A percentile compares a stretch with the other conserved stretches of the same genome.
Evolutionary conservation across 257 asterid genomes (phyloP).

Genomic region (Pogostemon cablin): DNA sequence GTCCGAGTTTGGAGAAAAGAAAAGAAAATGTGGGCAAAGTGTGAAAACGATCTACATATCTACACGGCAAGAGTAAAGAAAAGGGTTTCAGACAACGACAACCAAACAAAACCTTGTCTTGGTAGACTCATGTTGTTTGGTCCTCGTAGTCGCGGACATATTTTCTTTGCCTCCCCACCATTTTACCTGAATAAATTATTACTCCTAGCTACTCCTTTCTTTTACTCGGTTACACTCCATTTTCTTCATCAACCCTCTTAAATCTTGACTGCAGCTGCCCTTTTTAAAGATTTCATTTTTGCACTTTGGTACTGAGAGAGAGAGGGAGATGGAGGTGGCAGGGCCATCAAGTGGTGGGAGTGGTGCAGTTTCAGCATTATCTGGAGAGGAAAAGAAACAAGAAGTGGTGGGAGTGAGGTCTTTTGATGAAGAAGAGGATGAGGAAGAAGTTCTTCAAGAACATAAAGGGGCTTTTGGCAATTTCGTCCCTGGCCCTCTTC

Average conservation of each 20-base stretch:
- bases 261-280: slow-evolving; percentile 11
- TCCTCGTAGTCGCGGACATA: slow-evolving; percentile 5
- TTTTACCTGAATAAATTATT: slow-evolving; percentile 17
- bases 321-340: slow-evolving; percentile 43
- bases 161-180: slow-evolving; percentile 29
- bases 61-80: neutral
- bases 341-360: slow-evolving; percentile 52
- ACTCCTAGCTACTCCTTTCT: neutral
- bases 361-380: slow-evolving; percentile 21
- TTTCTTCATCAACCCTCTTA: slow-evolving; percentile 20
- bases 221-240: neutral
- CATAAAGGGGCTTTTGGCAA: slow-evolving; percentile 35
- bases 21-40: neutral
- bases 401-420: slow-evolving; percentile 28
- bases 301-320: slow-evolving; percentile 1
- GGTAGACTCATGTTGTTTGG: neutral
- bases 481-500: slow-evolving; percentile 76
- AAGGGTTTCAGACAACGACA: slow-evolving; percentile 30
- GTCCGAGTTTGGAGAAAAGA: neutral
- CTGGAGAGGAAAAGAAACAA: slow-evolving; percentile 36
- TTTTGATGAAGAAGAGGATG: slow-evolving; percentile 33
- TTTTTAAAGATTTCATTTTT: neutral
- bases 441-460: slow-evolving; percentile 32
- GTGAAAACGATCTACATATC: slow-evolving; percentile 25
- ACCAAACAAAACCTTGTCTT: slow-evolving; percentile 17